A percentile compares a stretch with the other conserved stretches of the same genome.
Conservation (phyloP, 2,329 filamentous ascomycete species). For the Teratosphaeria viscida region DNA sequence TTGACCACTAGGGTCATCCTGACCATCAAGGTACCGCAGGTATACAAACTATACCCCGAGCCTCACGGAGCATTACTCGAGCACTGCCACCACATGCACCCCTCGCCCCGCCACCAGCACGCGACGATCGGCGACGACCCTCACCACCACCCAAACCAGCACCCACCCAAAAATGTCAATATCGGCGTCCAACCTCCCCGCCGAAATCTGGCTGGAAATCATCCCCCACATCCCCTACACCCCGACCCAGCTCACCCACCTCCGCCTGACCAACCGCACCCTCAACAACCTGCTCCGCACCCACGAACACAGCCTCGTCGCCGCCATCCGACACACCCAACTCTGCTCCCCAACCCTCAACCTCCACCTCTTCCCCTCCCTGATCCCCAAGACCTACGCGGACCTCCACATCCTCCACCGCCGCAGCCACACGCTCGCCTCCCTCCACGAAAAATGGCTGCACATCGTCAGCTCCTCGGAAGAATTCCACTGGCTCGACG, state of each 20-base stretch:
- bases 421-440: conserved; percentile 12
- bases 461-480: conserved; percentile 7
- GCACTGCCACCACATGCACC: background rate
- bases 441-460: conserved; percentile 18
- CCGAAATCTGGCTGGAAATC: conserved; percentile 23
- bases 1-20: background rate
- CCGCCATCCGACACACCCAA: conserved; percentile 12
- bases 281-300: conserved; percentile 18
- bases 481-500: conserved; percentile 22
- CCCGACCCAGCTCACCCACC: conserved; percentile 10
- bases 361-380: conserved; percentile 16
- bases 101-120: no score
- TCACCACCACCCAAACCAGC: no score
- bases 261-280: conserved; percentile 17
- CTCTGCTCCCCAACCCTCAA: conserved; percentile 3
- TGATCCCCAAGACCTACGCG: conserved; percentile 12
- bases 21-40: background rate
- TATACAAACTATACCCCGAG: background rate
- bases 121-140: no score
- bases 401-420: conserved; percentile 11
- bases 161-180: background rate
- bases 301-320: conserved; percentile 21
- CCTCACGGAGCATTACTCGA: background rate
- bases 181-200: conserved; percentile 8
- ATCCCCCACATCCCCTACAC: conserved; percentile 21